A percentile compares a stretch with the other conserved stretches of the same genome.
Evolutionary conservation across 129 eudicot genomes (phyloP).

Genomic region (Lonicera japonica): DNA sequence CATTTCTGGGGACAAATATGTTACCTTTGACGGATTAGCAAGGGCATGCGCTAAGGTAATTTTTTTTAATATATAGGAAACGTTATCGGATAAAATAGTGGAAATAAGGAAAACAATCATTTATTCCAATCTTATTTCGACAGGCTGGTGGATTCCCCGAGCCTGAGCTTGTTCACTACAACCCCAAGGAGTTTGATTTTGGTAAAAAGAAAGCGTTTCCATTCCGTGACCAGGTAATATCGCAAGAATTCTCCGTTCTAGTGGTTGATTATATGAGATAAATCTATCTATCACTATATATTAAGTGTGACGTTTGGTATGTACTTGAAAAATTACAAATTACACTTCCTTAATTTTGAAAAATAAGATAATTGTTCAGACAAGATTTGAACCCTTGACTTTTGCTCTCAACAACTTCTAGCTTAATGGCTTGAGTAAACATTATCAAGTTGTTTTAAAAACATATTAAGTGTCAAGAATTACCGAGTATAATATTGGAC

Average conservation of each 20-base stretch:
- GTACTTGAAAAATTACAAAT: too few species aligned
- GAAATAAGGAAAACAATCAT: not conserved
- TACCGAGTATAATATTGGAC: too few species aligned
- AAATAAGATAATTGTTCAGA: too few species aligned
- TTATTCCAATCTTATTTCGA: not conserved
- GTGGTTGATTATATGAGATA: not conserved
- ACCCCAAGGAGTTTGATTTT: conserved; percentile 90
- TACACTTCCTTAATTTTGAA: too few species aligned
- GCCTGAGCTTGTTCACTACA: conserved; percentile 88
- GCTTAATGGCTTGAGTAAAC: too few species aligned
- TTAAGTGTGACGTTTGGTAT: too few species aligned
- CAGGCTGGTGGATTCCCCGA: conserved; percentile 99
- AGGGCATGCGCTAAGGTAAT: conserved; percentile 95
- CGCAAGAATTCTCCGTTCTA: not conserved
- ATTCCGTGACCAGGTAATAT: conserved; percentile 95
- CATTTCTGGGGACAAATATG: conserved; percentile 91
- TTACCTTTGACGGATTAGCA: conserved; percentile 96
- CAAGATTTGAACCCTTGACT: too few species aligned
- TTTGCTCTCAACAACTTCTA: too few species aligned
- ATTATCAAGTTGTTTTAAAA: too few species aligned
- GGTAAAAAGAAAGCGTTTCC: conserved; percentile 98
- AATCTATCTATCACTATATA: too few species aligned
- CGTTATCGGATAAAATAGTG: not conserved
- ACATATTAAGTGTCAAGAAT: too few species aligned
- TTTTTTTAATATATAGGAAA: not conserved